Base-by-base conservation (phyloP, 441 rosid species). In the Gossypium trilobum region DNA sequence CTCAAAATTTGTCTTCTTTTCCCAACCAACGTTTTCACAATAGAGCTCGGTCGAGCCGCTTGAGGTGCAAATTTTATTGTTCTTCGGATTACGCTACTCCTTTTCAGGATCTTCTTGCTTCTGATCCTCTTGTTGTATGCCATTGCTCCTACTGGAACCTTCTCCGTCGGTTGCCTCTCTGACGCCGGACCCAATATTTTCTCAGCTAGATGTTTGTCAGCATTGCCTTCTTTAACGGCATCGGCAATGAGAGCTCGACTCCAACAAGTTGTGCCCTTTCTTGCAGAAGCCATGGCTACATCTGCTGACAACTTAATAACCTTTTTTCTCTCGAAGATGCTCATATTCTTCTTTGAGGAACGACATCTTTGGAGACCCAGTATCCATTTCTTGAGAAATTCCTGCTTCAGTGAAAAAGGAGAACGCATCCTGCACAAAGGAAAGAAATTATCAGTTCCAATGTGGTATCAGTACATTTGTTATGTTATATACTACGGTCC, bases 231-330 rank as follows among this genome's bases (percentile, higher is more conserved):
- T 27, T 57, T 78, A 25, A 86, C 78, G 39, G 92, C 87, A 66
- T 78, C 68, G 19, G 82, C 82, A 44, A 93, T 78, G 74, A 90
- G 76, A 63, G 98, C 97, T 39, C 90, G 91, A 39, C 97, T 89
- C 98, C 98, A 93, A 51, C 78, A 80, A 23, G 93, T 91, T 22
- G 77, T 80, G 55, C 87, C 85, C 19, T 84, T 85, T 77, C 92
- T 86, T 11, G 88, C 77, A 2, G 93, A 87, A 66, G 98, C 98
- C 85, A 93, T 83, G 68, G 98, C 97, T 46, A 91, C 74, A 77
- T 93, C 98, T 16, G 98, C 90, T 0, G 98, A 85, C 75, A 91
- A 83, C 82, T 91, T 90, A 75, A 93, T 91, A 3, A 91, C 89
- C 67, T 78, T 87, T 77, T 85, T 89, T 61, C 97, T 86, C 72